phyloP scores from a whole-genome alignment of 805 yeast genomes.

The Kuraishia molischiana region DNA sequence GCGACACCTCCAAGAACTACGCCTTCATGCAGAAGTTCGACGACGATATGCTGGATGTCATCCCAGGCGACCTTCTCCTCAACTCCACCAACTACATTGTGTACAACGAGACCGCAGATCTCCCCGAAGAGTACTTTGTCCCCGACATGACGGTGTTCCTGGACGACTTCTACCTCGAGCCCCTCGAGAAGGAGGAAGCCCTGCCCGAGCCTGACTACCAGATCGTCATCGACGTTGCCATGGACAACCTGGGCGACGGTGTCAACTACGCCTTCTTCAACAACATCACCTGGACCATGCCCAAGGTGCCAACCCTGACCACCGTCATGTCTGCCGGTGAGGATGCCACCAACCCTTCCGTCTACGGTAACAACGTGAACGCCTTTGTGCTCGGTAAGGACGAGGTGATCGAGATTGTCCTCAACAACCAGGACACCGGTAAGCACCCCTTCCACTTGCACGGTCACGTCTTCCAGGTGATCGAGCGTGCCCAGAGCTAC shows the following conservation, averaged over 20 bases:
- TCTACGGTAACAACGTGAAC: conserved; percentile 78
- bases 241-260: conserved; percentile 85
- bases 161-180: conserved; percentile 75
- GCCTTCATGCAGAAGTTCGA: conserved; percentile 82
- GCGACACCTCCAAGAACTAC: conserved; percentile 49
- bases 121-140: conserved; percentile 33
- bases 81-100: conserved; percentile 71
- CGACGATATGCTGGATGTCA: conserved; percentile 68
- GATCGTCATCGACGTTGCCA: conserved; percentile 61
- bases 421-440: conserved; percentile 86
- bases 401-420: conserved; percentile 66
- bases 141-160: conserved; percentile 41
- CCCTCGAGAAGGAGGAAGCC: conserved; percentile 44
- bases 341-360: conserved; percentile 34
- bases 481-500: conserved; percentile 59
- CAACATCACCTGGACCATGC: conserved; percentile 65
- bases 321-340: conserved; percentile 72
- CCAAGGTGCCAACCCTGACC: conserved; percentile 79
- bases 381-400: conserved; percentile 58
- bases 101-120: conserved; percentile 29
- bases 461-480: conserved; percentile 83
- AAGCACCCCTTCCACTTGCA: conserved; percentile 97
- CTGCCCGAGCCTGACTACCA: conserved; percentile 60
- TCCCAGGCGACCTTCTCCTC: conserved; percentile 54
- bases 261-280: conserved; percentile 95